Evolutionary conservation across 176 grass and related monocot genomes (phyloP), one percentile per base, ranked within the genome.

Genomic region (Typha latifolia): DNA sequence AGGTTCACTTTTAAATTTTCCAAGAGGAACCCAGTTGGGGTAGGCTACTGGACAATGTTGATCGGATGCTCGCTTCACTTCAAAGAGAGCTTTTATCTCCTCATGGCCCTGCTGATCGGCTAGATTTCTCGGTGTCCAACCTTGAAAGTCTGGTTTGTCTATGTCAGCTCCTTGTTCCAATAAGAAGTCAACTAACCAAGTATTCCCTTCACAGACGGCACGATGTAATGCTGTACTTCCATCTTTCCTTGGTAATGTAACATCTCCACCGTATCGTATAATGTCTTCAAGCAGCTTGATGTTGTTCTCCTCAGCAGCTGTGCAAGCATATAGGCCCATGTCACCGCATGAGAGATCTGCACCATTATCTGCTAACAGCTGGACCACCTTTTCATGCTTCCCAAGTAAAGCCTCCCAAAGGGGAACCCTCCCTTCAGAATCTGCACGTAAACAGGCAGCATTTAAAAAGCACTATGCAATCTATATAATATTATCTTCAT

Each of bases 41-140:
- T 20, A 66, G 13, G 62, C n/a, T 8, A 59, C 16, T 6, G 53
- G 13, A 52, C 15, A 5, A 43, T 26, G 56, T n/a, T 32, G 68
- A 20, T 50, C 61, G 20, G 63, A 32, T 67, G 72, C 51, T 48
- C 48, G 62, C 43, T 47, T 65, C 64, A 64, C 69, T 70, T 78
- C 80, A 63, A 99, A 99, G 3, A 99, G 47, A 18, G 61, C 49
- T 43, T 79, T 83, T 32, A 99, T 99, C 19, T 90, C 89, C 14
- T 85, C 70, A 7, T 99, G 89, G 47, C 86, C 78, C 75, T 93
- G 94, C 43, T 99, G 94, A 3, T 93, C 83, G 14, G 94, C 94
- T 51, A 99, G 83, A 29, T 67, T 47, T 74, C 79, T 70, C 15
- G 86, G 70, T n/a, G 86, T 87, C 79, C 81, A 99, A 57, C 84